Evolutionary conservation across 129 eudicot genomes (phyloP).

Genomic region (Heracleum sosnowskyi): DNA sequence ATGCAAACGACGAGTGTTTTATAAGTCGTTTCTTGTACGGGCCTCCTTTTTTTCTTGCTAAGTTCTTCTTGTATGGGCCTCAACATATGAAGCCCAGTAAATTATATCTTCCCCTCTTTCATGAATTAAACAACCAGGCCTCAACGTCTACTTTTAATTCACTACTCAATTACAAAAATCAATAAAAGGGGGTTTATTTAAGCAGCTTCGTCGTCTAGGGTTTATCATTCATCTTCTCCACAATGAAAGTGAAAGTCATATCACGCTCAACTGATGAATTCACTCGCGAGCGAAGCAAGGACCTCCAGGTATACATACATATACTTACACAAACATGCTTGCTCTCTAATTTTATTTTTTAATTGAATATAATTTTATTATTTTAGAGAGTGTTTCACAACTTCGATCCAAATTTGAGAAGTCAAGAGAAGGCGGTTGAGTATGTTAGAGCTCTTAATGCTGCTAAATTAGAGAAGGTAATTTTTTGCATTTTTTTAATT

Average conservation of each 20-base stretch:
- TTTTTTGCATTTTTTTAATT: background rate
- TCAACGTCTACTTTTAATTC: background rate
- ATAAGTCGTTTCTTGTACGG: too few relatives aligned
- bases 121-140: background rate
- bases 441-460: constrained; percentile 94
- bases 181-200: background rate
- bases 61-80: too few relatives aligned
- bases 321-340: background rate
- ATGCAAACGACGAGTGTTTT: too few relatives aligned
- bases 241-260: constrained; percentile 78
- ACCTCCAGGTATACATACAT: constrained; percentile 63
- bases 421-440: constrained; percentile 95
- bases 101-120: too few relatives aligned
- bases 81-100: too few relatives aligned
- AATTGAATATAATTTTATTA: too few relatives aligned
- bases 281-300: constrained; percentile 86
- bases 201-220: constrained; percentile 4
- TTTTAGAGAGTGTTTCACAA: constrained; percentile 71
- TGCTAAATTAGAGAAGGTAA: constrained; percentile 83
- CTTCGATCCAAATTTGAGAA: constrained; percentile 65
- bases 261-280: constrained; percentile 89
- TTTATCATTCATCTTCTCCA: background rate
- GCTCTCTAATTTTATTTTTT: background rate
- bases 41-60: too few relatives aligned
- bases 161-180: too few relatives aligned